Base-by-base conservation (phyloP, 2,329 filamentous ascomycete genomes). In the Botrytis porri region DNA sequence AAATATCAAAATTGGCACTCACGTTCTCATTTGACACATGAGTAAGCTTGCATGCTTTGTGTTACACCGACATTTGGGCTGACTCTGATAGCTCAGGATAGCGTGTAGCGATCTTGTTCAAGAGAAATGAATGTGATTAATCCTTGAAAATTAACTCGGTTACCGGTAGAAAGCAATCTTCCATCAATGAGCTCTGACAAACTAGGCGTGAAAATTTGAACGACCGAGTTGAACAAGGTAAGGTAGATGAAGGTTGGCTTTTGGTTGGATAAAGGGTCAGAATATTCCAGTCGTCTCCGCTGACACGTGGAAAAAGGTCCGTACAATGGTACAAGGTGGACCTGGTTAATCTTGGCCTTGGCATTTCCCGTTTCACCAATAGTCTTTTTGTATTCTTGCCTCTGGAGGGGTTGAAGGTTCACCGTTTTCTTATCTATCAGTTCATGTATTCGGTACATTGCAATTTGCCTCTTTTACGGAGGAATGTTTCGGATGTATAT, bases 31-130 rank as follows among this genome's bases (percentile, higher is more conserved):
- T 72, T 29, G 45, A 37, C 48, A 29, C 43, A 37, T 66, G 45
- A 71, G 70, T 66, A 59, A 65, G 60, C 45, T 64, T 65, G 69
- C 60, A 69, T 69, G 22, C 12, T 69, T 61, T 48, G 37, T 72
- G 70, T 72, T 72, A 72, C 70, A 69, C 70, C 70, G 62, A 72
- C 62, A 72, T 72, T 72, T 72, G 39, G 62, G 63, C 62, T 69
- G 65, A 59, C 61, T 63, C 29, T 63, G 61, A 65, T 41, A 54
- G 41, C 32, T 35, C 39, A 71, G 32, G 61, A 65, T 65, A 57
- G 35, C 18, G 25, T 18, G 25, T 54, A 54, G 22, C 25, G 41
- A 41, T 65, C 41, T 43, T 64, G 41, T 41, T 65, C 65, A 41
- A 25, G 16, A 57, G 39, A 32, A 54, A 67, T 25, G 25, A 41